These are phyloP conservation scores for Lolium rigidum DNA, from an alignment of 176 grass and related monocot genomes.

Conservation along the genomic window DNA sequence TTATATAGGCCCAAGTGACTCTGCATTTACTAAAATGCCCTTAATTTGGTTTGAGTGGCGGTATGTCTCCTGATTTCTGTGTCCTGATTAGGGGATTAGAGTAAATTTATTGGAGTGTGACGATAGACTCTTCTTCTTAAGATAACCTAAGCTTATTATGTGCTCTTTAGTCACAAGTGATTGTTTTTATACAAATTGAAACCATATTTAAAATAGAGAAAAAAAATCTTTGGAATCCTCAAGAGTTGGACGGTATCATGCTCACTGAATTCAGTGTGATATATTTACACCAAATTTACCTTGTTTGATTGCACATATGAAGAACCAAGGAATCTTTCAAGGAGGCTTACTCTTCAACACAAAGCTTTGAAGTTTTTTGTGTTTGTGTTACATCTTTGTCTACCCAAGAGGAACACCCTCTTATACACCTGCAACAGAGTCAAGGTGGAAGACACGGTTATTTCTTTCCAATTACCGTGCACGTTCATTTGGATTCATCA, in stretches of 20 bases:
- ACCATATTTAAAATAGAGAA: neutral
- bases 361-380: no score
- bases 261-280: neutral
- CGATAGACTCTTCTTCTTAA: neutral
- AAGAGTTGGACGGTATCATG: neutral
- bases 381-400: no score
- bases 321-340: no score
- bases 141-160: neutral
- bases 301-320: neutral
- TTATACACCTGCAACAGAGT: no score
- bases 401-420: no score
- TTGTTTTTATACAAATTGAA: neutral
- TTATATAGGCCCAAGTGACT: slow-evolving; percentile 43
- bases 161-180: neutral
- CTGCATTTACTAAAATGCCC: slow-evolving; percentile 7
- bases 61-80: neutral
- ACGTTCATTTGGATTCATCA: no score
- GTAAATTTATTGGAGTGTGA: neutral
- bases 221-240: neutral
- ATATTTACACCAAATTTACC: no score
- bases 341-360: no score
- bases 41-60: neutral
- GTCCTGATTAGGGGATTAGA: slow-evolving; percentile 1
- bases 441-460: no score
- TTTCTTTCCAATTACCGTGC: no score